Evolutionary conservation across 2,329 filamentous ascomycete genomes (phyloP).

Genomic region (Verticillium isaacii): DNA sequence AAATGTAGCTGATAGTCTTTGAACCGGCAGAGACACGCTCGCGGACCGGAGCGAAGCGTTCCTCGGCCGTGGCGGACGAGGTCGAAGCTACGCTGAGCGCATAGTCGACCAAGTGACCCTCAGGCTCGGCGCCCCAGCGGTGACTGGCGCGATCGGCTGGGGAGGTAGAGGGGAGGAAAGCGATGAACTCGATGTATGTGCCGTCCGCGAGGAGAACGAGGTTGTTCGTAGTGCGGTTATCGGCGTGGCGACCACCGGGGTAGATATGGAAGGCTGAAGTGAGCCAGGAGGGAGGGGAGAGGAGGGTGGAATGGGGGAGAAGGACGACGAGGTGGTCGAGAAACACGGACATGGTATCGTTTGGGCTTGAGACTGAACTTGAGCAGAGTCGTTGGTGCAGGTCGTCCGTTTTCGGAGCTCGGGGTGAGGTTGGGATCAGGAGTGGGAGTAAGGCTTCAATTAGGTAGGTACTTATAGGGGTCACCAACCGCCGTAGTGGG

Average conservation of each 20-base stretch:
- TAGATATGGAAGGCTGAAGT: slow-evolving; percentile 51
- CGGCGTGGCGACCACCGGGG: slow-evolving; percentile 57
- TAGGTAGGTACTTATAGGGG: no score
- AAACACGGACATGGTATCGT: background rate
- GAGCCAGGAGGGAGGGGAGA: slow-evolving; percentile 1
- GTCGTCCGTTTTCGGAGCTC: no score
- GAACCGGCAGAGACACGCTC: slow-evolving; percentile 23
- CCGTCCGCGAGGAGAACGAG: slow-evolving; percentile 60
- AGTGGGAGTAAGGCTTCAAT: no score
- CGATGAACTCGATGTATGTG: slow-evolving; percentile 62
- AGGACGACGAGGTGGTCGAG: slow-evolving; percentile 4
- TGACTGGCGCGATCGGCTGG: slow-evolving; percentile 39
- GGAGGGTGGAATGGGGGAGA: slow-evolving; percentile 1
- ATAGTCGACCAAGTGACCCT: slow-evolving; percentile 54
- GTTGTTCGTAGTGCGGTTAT: slow-evolving; percentile 55
- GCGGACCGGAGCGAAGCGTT: slow-evolving; percentile 32
- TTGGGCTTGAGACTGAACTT: no score
- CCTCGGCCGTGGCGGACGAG: slow-evolving; percentile 11
- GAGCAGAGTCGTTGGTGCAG: no score
- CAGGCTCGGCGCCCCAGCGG: slow-evolving; percentile 51
- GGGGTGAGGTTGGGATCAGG: no score
- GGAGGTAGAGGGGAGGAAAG: slow-evolving; percentile 39
- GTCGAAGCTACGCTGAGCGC: slow-evolving; percentile 28
- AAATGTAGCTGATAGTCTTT: slow-evolving; percentile 35
- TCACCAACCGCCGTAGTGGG: no score